A percentile compares a stretch with the other conserved stretches of the same genome.
Evolutionary conservation across 2,329 filamentous ascomycete species (phyloP).

Genomic region (Cladophialophora psammophila): DNA sequence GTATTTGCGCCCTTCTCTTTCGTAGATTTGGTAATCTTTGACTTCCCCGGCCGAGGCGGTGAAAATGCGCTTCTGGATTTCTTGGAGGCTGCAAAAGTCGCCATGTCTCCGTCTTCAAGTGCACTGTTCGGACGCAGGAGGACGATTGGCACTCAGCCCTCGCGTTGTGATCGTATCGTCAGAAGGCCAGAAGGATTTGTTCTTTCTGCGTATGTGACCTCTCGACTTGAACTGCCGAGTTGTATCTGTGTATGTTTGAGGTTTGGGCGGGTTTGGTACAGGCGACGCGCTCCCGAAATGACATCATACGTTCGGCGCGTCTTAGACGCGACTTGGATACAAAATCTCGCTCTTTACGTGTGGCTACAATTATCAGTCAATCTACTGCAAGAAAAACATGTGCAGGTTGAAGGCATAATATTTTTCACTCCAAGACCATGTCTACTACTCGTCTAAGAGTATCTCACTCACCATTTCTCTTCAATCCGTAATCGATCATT

Average conservation of each 20-base stretch:
- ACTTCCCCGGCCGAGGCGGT: constrained; percentile 47
- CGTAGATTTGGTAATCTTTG: constrained; percentile 33
- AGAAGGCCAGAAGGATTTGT: no score
- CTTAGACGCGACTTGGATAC: background rate
- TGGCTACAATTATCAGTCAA: background rate
- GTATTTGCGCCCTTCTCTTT: constrained; percentile 31
- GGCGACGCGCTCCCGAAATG: background rate
- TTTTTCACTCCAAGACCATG: background rate
- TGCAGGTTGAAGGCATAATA: background rate
- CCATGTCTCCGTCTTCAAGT: background rate
- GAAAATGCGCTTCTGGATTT: constrained; percentile 51
- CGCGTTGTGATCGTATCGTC: no score
- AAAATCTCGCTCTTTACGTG: no score
- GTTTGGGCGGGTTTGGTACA: background rate
- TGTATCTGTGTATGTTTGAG: background rate
- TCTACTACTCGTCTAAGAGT: constrained; percentile 8
- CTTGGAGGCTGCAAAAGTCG: constrained; percentile 1
- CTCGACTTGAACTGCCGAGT: background rate
- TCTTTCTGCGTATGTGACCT: no score
- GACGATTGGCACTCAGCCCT: no score
- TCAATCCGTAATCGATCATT: background rate
- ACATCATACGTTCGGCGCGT: background rate
- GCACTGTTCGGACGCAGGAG: no score
- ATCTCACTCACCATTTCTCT: constrained; percentile 27
- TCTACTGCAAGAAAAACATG: background rate